A percentile compares a stretch with the other conserved stretches of the same genome.
These are phyloP conservation scores for Calonectria hongkongensis DNA, from an alignment of 2,329 filamentous ascomycete genomes.

Conservation along the genomic window DNA sequence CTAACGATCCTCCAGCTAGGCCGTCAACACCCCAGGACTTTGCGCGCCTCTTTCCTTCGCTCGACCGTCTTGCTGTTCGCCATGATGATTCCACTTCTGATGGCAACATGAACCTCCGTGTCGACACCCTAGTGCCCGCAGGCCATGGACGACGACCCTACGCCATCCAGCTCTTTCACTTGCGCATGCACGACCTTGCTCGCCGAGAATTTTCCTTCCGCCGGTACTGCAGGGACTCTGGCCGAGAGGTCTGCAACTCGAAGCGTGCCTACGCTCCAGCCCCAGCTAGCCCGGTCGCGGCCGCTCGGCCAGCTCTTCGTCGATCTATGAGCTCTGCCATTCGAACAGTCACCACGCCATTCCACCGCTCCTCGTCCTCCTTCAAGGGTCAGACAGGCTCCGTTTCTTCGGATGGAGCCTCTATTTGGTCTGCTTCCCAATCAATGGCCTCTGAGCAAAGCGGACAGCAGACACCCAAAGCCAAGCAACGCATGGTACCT, in stretches of 20 bases:
- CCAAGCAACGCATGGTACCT: slow-evolving; percentile 67
- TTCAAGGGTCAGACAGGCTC: slow-evolving; percentile 47
- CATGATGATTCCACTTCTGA: slow-evolving; percentile 94
- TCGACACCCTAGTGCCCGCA: slow-evolving; percentile 83
- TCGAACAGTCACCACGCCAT: slow-evolving; percentile 64
- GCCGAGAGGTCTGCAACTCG: slow-evolving; percentile 92
- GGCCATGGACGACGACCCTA: slow-evolving; percentile 78
- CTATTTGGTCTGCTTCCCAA: slow-evolving; percentile 53
- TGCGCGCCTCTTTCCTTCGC: slow-evolving; percentile 88
- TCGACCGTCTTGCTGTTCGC: slow-evolving; percentile 85
- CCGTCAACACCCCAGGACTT: slow-evolving; percentile 90
- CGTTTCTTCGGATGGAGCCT: slow-evolving; percentile 48
- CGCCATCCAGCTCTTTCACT: slow-evolving; percentile 88
- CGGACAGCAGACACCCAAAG: slow-evolving; percentile 53
- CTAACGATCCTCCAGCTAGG: slow-evolving; percentile 77
- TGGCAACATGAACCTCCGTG: slow-evolving; percentile 96
- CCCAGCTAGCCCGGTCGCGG: slow-evolving; percentile 44
- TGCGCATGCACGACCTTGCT: slow-evolving; percentile 94
- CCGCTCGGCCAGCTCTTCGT: slow-evolving; percentile 68
- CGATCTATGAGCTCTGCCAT: slow-evolving; percentile 67
- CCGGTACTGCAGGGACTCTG: slow-evolving; percentile 93
- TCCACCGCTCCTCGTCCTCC: slow-evolving; percentile 55
- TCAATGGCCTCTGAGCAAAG: slow-evolving; percentile 44
- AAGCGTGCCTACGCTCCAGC: slow-evolving; percentile 76
- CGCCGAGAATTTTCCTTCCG: slow-evolving; percentile 92